Base-by-base conservation (phyloP, 83 land plant species). In the Picea mariana region DNA sequence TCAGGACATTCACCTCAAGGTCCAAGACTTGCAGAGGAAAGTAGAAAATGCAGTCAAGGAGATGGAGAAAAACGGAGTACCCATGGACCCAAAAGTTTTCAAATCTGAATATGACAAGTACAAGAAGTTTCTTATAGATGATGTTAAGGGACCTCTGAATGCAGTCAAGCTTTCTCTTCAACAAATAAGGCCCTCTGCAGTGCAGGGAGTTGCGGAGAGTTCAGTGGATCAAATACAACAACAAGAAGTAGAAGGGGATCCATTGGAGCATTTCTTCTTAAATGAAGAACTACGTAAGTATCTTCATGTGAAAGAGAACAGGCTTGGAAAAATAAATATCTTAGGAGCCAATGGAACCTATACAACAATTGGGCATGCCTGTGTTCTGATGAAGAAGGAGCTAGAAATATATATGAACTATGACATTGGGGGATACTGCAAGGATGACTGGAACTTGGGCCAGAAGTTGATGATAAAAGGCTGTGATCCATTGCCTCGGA, bases 361-460 rank as follows among this genome's bases (percentile, higher is more conserved):
- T 81, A 90, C 88, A 81, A 87, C 97, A 2, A 93, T 96, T 59
- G 98, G 98, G 20, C 97, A 94, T 66, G 89, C 94, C 20, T 96
- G 98, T 75, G 92, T 92, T 55, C 18, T 84, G 75, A 90, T 88
- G 91, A 89, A 89, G 92, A 83, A 88, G 79, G 95, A 94, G 40
- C 82, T 96, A 81, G 95, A 96, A 81, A 88, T 91, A 77, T 96
- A 96, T 86, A 96, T 96, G 98, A 89, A 89, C 78, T 96, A 96
- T 80, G 99, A 96, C 64, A 81, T 96, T 49, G 97, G 97, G 3
- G 90, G 95, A 1, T 93, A 85, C 44, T 96, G 99, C 81, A 83
- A 86, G 5, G 99, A 96, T 86, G 99, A 94, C 68, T 96, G 99
- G 97, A 81, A 81, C 60, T 34, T 89, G 13, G 99, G 84, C 7